A percentile compares a stretch with the other conserved stretches of the same genome.
phyloP scores from a whole-genome alignment of 805 yeast species.

The Wilhelminamyces savonicus region DNA sequence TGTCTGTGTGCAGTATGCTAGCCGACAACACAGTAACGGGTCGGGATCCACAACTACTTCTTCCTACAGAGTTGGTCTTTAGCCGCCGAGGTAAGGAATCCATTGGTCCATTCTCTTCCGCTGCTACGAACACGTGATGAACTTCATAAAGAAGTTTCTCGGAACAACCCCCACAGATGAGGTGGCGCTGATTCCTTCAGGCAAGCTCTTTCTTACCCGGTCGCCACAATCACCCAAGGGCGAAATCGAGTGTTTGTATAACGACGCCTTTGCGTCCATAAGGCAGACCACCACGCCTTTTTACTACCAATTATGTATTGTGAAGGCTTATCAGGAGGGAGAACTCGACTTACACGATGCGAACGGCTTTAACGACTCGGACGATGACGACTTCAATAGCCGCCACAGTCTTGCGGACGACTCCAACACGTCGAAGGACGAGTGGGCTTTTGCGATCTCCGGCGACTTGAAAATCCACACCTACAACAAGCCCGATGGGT shows the following conservation, averaged over 20 bases:
- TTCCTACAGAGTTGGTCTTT: too few relatives aligned
- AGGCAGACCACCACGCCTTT: slow-evolving; percentile 61
- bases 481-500: slow-evolving; percentile 46
- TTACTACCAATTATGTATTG: slow-evolving; percentile 65
- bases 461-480: slow-evolving; percentile 53
- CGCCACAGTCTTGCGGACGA: slow-evolving; percentile 18
- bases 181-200: slow-evolving; percentile 66
- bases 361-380: slow-evolving; percentile 40
- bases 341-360: slow-evolving; percentile 42
- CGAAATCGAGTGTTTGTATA: slow-evolving; percentile 73
- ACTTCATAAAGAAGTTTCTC: slow-evolving; percentile 61
- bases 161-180: slow-evolving; percentile 53
- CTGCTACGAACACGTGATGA: slow-evolving; percentile 47
- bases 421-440: slow-evolving; percentile 43
- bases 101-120: too few relatives aligned
- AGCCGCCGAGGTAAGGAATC: too few relatives aligned
- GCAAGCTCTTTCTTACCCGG: slow-evolving; percentile 69
- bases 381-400: slow-evolving; percentile 28
- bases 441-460: slow-evolving; percentile 65
- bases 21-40: too few relatives aligned
- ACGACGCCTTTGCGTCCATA: slow-evolving; percentile 71
- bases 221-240: slow-evolving; percentile 82
- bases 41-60: too few relatives aligned
- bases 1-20: too few relatives aligned
- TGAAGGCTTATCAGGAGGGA: slow-evolving; percentile 64